Evolutionary conservation across 768 basidiomycete genomes (phyloP).

Genomic region (Dictyophora rubrovolvata): DNA sequence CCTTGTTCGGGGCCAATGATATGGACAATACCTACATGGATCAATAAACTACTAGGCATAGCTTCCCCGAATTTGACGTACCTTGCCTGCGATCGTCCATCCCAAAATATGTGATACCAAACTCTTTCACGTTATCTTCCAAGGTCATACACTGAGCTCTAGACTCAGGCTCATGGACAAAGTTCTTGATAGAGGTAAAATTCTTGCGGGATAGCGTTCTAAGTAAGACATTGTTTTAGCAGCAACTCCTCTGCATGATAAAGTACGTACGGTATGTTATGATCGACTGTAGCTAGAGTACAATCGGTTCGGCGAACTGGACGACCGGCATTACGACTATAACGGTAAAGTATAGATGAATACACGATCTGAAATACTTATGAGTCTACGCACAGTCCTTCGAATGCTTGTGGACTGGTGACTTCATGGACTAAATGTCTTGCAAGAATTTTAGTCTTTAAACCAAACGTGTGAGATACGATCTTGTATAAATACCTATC

Average conservation of each 20-base stretch:
- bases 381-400: conserved; percentile 55
- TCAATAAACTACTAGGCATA: not conserved
- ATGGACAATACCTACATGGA: conserved; percentile 61
- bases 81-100: conserved; percentile 85
- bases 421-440: conserved; percentile 64
- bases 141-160: conserved; percentile 74
- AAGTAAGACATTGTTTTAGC: conserved; percentile 2
- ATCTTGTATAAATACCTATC: conserved; percentile 46
- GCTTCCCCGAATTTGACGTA: conserved; percentile 19
- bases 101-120: conserved; percentile 87
- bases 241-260: not conserved
- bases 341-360: conserved; percentile 12
- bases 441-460: not conserved
- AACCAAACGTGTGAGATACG: not conserved
- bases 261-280: conserved; percentile 68
- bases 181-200: conserved; percentile 58
- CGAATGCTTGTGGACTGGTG: conserved; percentile 89
- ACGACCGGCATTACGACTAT: conserved; percentile 62
- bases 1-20: conserved; percentile 92
- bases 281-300: conserved; percentile 82
- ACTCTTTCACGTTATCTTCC: conserved; percentile 85
- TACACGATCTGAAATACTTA: not conserved
- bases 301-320: conserved; percentile 79
- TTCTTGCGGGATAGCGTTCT: conserved; percentile 69
- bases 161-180: conserved; percentile 79